Conservation (phyloP, 768 basidiomycete species). For the Paxillus involutus region DNA sequence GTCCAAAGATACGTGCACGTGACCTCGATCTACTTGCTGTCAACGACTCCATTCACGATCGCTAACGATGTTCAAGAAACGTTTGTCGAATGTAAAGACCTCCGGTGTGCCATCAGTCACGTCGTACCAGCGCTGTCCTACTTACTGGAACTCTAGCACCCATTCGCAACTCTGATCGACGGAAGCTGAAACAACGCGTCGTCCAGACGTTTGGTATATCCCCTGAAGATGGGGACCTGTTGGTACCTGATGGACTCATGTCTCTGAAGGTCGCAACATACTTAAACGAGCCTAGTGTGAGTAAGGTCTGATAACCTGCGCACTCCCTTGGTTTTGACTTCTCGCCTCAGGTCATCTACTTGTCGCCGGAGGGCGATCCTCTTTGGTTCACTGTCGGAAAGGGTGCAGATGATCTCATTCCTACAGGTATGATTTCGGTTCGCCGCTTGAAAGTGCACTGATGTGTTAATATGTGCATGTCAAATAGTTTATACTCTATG, state of each 20-base stretch:
- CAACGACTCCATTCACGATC: neutral
- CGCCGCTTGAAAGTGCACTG: neutral
- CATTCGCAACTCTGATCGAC: constrained; percentile 69
- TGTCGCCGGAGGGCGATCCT: constrained; percentile 66
- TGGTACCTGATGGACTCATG: constrained; percentile 75
- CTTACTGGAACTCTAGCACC: constrained; percentile 42
- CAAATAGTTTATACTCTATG: constrained; percentile 72
- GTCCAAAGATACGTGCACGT: neutral
- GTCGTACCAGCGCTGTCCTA: neutral
- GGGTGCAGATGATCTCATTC: constrained; percentile 64
- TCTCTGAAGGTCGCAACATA: constrained; percentile 69
- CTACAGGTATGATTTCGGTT: constrained; percentile 48
- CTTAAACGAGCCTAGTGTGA: constrained; percentile 63
- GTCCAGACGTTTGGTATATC: constrained; percentile 45
- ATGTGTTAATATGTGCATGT: neutral
- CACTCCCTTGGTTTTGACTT: neutral
- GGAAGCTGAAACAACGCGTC: constrained; percentile 66
- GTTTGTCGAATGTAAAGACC: constrained; percentile 65
- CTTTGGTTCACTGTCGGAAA: constrained; percentile 80
- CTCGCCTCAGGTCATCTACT: constrained; percentile 54
- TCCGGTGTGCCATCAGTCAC: constrained; percentile 39
- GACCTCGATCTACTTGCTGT: neutral
- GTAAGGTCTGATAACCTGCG: neutral
- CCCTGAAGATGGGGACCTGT: constrained; percentile 60
- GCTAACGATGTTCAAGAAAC: constrained; percentile 75